Evolutionary conservation across 2,329 filamentous ascomycete species (phyloP).

Genomic region (Colletotrichum acutatum): DNA sequence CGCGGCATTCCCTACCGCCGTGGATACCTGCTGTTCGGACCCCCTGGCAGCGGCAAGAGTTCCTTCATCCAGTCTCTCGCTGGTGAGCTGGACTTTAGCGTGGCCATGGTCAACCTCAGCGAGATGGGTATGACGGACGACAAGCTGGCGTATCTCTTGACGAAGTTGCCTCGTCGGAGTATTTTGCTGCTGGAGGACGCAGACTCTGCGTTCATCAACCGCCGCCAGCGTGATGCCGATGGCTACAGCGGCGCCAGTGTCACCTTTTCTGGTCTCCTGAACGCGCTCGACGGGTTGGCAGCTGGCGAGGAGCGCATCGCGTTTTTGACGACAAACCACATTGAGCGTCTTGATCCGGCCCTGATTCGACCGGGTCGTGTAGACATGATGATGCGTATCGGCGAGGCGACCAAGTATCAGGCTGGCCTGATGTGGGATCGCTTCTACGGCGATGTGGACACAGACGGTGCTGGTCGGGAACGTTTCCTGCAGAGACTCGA

Average conservation of each 20-base stretch:
- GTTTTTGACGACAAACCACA: constrained; percentile 94
- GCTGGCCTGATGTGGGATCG: constrained; percentile 91
- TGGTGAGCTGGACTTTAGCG: constrained; percentile 90
- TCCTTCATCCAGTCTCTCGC: constrained; percentile 97
- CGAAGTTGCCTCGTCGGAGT: constrained; percentile 84
- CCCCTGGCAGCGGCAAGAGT: constrained; percentile 91
- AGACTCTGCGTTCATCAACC: constrained; percentile 89
- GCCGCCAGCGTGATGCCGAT: constrained; percentile 79
- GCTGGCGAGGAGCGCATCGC: constrained; percentile 94
- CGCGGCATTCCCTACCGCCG: constrained; percentile 93
- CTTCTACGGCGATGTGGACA: constrained; percentile 89
- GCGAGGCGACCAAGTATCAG: constrained; percentile 87
- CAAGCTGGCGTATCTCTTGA: constrained; percentile 85
- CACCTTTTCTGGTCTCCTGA: constrained; percentile 91
- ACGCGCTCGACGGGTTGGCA: constrained; percentile 89
- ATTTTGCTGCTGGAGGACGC: constrained; percentile 89
- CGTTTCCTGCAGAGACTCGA: constrained; percentile 78
- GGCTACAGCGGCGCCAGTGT: constrained; percentile 90
- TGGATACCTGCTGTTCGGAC: constrained; percentile 89
- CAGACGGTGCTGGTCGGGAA: constrained; percentile 68
- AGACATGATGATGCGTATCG: constrained; percentile 91
- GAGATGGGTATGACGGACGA: constrained; percentile 92
- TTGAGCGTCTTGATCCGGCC: constrained; percentile 89
- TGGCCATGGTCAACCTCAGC: constrained; percentile 91
- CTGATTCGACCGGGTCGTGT: constrained; percentile 91